Evolutionary conservation across 768 basidiomycete genomes (phyloP).

Genomic region (Mycena epipterygia): DNA sequence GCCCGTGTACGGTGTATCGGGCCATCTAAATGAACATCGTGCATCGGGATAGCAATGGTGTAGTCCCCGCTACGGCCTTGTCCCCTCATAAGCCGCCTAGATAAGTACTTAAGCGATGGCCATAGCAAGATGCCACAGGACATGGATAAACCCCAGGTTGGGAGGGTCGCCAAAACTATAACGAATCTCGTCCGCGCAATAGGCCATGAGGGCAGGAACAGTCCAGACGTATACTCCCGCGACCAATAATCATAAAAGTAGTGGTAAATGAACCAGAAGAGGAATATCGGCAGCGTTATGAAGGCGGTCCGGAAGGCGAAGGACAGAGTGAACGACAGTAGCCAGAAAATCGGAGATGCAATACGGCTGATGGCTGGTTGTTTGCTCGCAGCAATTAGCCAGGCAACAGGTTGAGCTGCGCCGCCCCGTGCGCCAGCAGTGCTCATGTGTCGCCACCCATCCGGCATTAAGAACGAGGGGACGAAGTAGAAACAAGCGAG

Average conservation of each 20-base stretch:
- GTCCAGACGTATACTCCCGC: not conserved
- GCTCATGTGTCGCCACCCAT: constrained; percentile 22
- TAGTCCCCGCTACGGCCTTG: constrained; percentile 10
- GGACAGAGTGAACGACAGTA: not conserved
- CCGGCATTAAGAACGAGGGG: not conserved
- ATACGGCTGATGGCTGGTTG: not conserved
- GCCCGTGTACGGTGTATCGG: not conserved
- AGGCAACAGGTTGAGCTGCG: not conserved
- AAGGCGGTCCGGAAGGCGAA: constrained; percentile 24
- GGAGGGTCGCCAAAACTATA: constrained; percentile 26
- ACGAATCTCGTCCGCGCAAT: constrained; percentile 24
- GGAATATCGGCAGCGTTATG: constrained; percentile 19
- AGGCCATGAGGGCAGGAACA: constrained; percentile 30
- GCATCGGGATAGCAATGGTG: not conserved
- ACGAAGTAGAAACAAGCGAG: not conserved
- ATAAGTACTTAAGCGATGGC: not conserved
- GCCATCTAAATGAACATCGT: not conserved
- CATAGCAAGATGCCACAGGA: constrained; percentile 16
- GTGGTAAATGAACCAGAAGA: constrained; percentile 25
- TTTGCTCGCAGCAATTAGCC: constrained; percentile 4
- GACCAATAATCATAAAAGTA: constrained; percentile 15
- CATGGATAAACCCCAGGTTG: constrained; percentile 19
- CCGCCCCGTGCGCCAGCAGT: constrained; percentile 16
- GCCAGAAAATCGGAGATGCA: not conserved
- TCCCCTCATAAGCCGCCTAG: not conserved